phyloP scores from a whole-genome alignment of 495 filamentous ascomycete genomes.

The Xylaria sp. region DNA sequence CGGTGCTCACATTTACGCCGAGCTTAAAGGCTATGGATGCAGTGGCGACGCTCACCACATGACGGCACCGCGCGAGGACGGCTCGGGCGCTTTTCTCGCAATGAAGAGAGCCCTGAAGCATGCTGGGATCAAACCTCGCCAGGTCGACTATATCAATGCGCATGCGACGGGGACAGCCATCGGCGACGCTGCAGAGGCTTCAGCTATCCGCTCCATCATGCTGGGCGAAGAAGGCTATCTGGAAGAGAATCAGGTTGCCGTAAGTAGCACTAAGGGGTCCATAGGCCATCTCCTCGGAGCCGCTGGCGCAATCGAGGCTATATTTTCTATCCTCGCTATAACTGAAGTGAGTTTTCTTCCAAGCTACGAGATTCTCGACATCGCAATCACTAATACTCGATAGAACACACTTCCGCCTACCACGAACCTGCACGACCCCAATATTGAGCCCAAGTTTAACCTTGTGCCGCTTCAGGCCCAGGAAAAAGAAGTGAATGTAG shows the following conservation, averaged over 20 bases:
- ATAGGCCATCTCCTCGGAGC: constrained; percentile 92
- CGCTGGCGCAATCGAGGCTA: constrained; percentile 85
- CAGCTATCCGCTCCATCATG: constrained; percentile 80
- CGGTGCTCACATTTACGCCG: constrained; percentile 84
- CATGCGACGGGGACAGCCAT: constrained; percentile 88
- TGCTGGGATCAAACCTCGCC: constrained; percentile 68
- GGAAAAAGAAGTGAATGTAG: constrained; percentile 71
- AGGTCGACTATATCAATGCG: constrained; percentile 93
- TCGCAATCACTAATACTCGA: constrained; percentile 12
- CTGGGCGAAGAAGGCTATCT: constrained; percentile 71
- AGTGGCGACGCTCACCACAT: constrained; percentile 91
- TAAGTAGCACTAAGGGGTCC: constrained; percentile 94
- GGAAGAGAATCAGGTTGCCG: constrained; percentile 70
- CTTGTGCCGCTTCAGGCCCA: constrained; percentile 79
- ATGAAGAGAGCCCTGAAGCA: constrained; percentile 86
- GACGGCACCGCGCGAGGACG: constrained; percentile 84
- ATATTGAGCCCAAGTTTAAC: constrained; percentile 81
- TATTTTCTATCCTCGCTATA: constrained; percentile 82
- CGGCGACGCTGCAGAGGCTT: constrained; percentile 88
- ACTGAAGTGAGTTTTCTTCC: constrained; percentile 64
- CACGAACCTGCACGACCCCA: constrained; percentile 75
- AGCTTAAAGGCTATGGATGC: constrained; percentile 85
- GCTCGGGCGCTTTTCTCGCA: constrained; percentile 77
- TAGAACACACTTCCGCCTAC: constrained; percentile 87
- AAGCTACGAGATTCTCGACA: not conserved